Evolutionary conservation across 495 filamentous ascomycete genomes (phyloP).

Genomic region (Platismatia glauca): DNA sequence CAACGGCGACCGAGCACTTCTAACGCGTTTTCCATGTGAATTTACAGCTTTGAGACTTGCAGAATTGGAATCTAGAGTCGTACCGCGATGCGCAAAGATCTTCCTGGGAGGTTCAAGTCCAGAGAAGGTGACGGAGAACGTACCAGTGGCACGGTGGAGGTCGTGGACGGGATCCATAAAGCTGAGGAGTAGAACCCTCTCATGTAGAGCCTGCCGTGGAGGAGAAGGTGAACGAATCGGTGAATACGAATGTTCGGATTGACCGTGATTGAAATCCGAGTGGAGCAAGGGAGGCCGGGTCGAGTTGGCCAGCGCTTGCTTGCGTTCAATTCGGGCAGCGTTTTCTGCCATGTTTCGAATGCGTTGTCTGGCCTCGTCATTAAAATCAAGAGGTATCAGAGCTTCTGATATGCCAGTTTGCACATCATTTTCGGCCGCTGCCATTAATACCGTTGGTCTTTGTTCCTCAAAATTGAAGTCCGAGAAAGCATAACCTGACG

Average conservation of each 20-base stretch:
- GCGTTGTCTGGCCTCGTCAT: not conserved
- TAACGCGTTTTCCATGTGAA: not conserved
- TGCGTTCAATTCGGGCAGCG: conserved; percentile 13
- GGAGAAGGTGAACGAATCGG: not conserved
- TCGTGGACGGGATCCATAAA: conserved; percentile 39
- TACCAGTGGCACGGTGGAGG: conserved; percentile 37
- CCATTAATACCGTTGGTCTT: conserved; percentile 4
- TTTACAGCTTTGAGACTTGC: not conserved
- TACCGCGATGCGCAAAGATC: not conserved
- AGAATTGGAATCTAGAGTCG: not conserved
- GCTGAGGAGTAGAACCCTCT: not conserved
- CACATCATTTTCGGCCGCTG: not conserved
- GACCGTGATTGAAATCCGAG: not conserved
- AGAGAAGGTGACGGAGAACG: conserved; percentile 31
- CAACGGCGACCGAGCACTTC: not conserved
- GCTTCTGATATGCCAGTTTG: not conserved
- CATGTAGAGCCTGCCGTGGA: not conserved
- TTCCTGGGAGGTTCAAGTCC: conserved; percentile 12
- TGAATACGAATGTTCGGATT: conserved; percentile 1
- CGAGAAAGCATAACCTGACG: conserved; percentile 8
- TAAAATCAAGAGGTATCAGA: not conserved
- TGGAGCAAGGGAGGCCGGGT: not conserved
- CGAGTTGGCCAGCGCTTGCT: conserved; percentile 2
- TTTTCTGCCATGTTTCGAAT: conserved; percentile 2
- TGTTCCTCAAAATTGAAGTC: conserved; percentile 12